Evolutionary conservation across 768 basidiomycete genomes (phyloP).

Genomic region (Phylloporus sp.): DNA sequence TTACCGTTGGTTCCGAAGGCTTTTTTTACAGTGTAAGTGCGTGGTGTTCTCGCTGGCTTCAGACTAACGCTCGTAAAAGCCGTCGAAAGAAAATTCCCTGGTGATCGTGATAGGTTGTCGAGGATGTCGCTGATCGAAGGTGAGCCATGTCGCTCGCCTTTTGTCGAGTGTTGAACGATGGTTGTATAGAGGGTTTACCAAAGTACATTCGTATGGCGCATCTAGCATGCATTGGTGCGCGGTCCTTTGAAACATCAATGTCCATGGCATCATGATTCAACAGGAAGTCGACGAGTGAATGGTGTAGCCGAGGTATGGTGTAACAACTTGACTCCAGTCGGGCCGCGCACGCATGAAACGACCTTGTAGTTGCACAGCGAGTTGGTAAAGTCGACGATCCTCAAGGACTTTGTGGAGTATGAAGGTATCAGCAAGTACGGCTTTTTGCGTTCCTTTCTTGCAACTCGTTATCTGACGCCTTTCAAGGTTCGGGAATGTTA

Average conservation of each 20-base stretch:
- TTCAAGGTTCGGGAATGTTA: conserved; percentile 77
- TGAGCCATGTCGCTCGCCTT: conserved; percentile 18
- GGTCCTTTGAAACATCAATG: background rate
- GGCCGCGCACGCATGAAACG: background rate
- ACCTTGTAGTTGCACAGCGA: conserved; percentile 71
- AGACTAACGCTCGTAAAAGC: conserved; percentile 35
- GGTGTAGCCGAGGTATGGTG: conserved; percentile 82
- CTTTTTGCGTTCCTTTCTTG: background rate
- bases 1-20: conserved; percentile 7
- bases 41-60: background rate
- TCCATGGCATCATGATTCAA: background rate
- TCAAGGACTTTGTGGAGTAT: conserved; percentile 93
- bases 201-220: conserved; percentile 89
- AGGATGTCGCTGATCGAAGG: conserved; percentile 95
- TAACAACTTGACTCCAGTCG: background rate
- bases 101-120: conserved; percentile 71
- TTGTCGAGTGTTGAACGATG: background rate
- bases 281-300: conserved; percentile 82
- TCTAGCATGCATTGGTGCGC: conserved; percentile 76
- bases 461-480: conserved; percentile 13
- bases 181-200: conserved; percentile 66
- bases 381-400: conserved; percentile 76
- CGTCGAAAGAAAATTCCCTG: conserved; percentile 88
- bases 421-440: conserved; percentile 75
- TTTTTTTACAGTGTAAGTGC: conserved; percentile 65